A percentile compares a stretch with the other conserved stretches of the same genome.
Evolutionary conservation across 345 rosid genomes (phyloP).

Genomic region (Eucalyptus sp.): DNA sequence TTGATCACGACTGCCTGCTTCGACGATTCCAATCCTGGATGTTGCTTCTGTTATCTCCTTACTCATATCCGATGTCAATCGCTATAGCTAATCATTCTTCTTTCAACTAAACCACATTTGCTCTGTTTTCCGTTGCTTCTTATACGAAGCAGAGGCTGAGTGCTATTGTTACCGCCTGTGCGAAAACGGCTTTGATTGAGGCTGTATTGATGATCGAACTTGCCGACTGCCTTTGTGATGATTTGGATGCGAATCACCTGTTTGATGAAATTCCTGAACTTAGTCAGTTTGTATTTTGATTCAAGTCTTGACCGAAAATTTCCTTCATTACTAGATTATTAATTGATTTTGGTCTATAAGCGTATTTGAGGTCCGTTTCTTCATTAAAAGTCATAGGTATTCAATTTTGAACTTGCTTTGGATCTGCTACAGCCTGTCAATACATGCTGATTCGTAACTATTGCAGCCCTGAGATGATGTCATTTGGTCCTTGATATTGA

Average conservation of each 20-base stretch:
- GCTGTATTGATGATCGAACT: not conserved
- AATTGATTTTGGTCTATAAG: not conserved
- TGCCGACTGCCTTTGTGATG: no score
- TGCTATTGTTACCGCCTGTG: not conserved
- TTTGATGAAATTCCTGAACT: not conserved
- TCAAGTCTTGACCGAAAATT: not conserved
- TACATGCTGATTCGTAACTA: fast-evolving
- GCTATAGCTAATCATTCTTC: not conserved
- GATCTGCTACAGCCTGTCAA: fast-evolving
- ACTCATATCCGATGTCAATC: not conserved
- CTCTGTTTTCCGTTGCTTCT: no score
- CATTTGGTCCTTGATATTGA: not conserved
- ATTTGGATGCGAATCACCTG: not conserved
- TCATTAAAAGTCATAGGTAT: not conserved
- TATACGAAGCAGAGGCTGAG: no score
- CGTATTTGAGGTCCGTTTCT: not conserved
- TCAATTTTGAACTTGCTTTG: not conserved
- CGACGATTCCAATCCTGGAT: not conserved
- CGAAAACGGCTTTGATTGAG: not conserved
- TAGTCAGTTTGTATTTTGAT: not conserved
- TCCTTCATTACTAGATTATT: not conserved
- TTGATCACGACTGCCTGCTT: not conserved
- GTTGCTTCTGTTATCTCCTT: not conserved
- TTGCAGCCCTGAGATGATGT: not conserved
- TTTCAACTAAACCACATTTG: not conserved